Base-by-base conservation (phyloP, 2,329 filamentous ascomycete genomes). In the Fusarium guadeloupense region DNA sequence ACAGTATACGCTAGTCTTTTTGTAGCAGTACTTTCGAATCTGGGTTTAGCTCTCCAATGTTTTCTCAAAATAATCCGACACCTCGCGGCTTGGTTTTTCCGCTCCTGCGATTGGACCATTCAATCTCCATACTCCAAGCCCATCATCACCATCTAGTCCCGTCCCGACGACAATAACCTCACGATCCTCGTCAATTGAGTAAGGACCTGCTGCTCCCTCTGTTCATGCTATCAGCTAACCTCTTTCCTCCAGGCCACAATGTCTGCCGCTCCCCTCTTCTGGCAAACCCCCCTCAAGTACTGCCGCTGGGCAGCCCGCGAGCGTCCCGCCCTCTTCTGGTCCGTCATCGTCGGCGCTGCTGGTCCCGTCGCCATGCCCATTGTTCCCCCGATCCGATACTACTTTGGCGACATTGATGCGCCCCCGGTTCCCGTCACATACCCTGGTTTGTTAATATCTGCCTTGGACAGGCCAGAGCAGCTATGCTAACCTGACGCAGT, bases 291-390 rank as follows among this genome's bases (percentile, higher is more conserved):
- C 64, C 72, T 96, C 75, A 88, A 88, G 71, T 98, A 97, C 87
- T 79, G 91, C 72, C 89, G 89, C 78, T 98, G 93, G 92, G 88
- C 93, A 47, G 85, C 91, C 44, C 89, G 92, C 79, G 89, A 95
- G 78, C 91, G 90, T 76, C 95, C 95, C 45, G 93, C 93, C 56
- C 90, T 93, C 80, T 96, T 97, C 84, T 98, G 88, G 85, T 92
- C 91, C 70, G 80, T 92, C 71, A 74, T 91, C 54, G 80, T 98
- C 66, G 94, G 91, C 68, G 80, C 78, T 64, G 71, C 86, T 50
- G 93, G 93, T 10, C 95, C 94, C 30, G 76, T 90, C 53, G 79
- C 85, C 54, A 80, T 96, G 62, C 76, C 89, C 56, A 81, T 84
- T 52, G 89, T 92, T 1, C 93, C 93, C 37, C 90, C 92, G 41